Evolutionary conservation across 2,329 filamentous ascomycete genomes (phyloP).

Genomic region (Rhynchosporium agropyri): DNA sequence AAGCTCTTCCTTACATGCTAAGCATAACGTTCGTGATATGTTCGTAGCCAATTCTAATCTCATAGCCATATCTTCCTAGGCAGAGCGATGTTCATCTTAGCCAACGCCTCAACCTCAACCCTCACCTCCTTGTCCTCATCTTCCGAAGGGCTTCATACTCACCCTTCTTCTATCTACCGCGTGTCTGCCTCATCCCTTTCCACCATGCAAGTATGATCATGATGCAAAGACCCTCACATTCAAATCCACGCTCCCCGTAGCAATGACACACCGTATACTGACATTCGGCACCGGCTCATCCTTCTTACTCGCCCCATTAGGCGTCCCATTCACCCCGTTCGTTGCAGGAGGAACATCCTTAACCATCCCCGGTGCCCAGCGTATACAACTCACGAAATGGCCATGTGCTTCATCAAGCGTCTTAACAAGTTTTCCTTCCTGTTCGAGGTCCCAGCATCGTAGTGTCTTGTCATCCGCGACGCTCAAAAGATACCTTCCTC

Average conservation of each 20-base stretch:
- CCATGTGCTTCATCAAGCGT: slow-evolving; percentile 75
- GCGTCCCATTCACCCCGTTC: slow-evolving; percentile 50
- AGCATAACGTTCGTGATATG: slow-evolving; percentile 40
- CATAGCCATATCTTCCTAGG: slow-evolving; percentile 21
- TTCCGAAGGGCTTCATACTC: neutral
- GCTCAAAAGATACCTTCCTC: slow-evolving; percentile 85
- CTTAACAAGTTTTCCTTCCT: slow-evolving; percentile 90
- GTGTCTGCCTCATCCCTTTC: slow-evolving; percentile 14
- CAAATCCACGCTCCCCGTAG: slow-evolving; percentile 82
- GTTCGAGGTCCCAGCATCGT: slow-evolving; percentile 88
- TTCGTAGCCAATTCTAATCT: slow-evolving; percentile 30
- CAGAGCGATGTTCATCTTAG: slow-evolving; percentile 22
- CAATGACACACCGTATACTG: slow-evolving; percentile 81
- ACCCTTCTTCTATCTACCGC: too few relatives aligned
- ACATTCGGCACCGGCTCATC: slow-evolving; percentile 52
- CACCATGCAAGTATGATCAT: slow-evolving; percentile 29
- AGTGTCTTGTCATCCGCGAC: slow-evolving; percentile 90
- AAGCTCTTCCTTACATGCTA: slow-evolving; percentile 36
- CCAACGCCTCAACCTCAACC: slow-evolving; percentile 30
- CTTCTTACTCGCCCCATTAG: slow-evolving; percentile 52
- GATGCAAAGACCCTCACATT: slow-evolving; percentile 77
- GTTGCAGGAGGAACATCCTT: slow-evolving; percentile 55
- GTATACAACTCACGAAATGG: slow-evolving; percentile 82
- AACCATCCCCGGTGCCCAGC: slow-evolving; percentile 80
- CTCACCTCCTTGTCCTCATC: slow-evolving; percentile 20